A percentile compares a stretch with the other conserved stretches of the same genome.
Evolutionary conservation across 352 stramenopile species (phyloP).

Genomic region (Phytophthora quininea): DNA sequence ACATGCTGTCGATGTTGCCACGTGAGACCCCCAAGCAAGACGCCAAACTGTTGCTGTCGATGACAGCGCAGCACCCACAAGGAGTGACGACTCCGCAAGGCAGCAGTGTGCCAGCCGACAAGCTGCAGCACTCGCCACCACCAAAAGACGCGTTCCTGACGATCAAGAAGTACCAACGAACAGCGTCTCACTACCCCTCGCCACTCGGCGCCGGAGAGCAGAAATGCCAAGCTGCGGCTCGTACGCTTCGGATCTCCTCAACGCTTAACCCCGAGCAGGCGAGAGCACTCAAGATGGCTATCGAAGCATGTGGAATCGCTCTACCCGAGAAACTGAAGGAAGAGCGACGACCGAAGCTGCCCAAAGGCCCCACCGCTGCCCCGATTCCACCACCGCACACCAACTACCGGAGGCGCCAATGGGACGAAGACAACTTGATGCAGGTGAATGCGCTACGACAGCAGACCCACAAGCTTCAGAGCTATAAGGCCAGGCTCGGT

Average conservation of each 20-base stretch:
- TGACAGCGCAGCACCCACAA: neutral
- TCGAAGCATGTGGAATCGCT: constrained; percentile 7
- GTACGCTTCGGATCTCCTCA: neutral
- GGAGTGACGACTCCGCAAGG: neutral
- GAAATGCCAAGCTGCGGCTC: neutral
- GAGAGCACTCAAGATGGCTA: constrained; percentile 24
- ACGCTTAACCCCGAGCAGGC: constrained; percentile 25
- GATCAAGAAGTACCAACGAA: neutral
- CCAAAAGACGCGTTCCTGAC: neutral
- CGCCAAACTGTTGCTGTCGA: neutral
- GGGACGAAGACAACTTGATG: no score
- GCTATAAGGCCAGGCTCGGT: neutral
- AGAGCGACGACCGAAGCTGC: constrained; percentile 15
- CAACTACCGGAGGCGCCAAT: no score
- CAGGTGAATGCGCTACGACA: no score
- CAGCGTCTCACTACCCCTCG: no score
- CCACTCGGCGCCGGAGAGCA: neutral
- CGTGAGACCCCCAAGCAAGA: no score
- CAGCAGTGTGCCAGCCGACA: neutral
- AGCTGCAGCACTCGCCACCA: neutral
- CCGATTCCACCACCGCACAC: no score
- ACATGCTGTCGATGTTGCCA: no score
- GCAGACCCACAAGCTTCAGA: neutral
- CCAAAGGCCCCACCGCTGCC: no score
- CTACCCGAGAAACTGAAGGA: neutral